Base-by-base conservation (phyloP, 2,329 filamentous ascomycete species). In the Fusarium camptoceras region DNA sequence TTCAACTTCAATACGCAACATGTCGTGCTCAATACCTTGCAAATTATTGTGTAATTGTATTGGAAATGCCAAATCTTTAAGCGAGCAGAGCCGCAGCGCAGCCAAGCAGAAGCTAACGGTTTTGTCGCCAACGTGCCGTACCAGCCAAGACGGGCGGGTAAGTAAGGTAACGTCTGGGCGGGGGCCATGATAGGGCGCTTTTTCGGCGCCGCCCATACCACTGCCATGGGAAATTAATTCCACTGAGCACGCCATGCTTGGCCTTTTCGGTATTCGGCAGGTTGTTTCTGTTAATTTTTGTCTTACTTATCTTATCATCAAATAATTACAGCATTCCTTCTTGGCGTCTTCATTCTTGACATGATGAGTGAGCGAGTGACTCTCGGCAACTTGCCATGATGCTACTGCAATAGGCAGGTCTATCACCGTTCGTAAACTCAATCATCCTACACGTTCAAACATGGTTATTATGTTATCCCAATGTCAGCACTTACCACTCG, bases 11-110 rank as follows among this genome's bases (percentile, higher is more conserved):
- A 37, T 10, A 37, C 34, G 34, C 18, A 37, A n/a, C 22, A 64
- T 71, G 50, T 68, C 68, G 54, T 71, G 50, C 63, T 44, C 48
- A 27, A 53, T 41, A 39, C 59, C 67, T 48, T 24, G 63, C 34
- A 48, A 44, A 10, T 8, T 55, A 27, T 68, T 48, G 25, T 20
- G 37, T 66, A 66, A 50, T 57, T 50, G 15, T 43, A 44, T 31
- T 43, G 24, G 6, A 11, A 20, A 39, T 22, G 34, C 27, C 22
- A 37, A 37, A 10, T 37, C 4, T 10, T 6, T 28, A 28, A 53
- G 34, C 24, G 34, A 53, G 49, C 49, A 53, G 49, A 53, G 49
- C 49, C 49, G 49, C 49, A 53, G 49, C 34, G 49, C 49, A 53
- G 49, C 49, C 49, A 53, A 53, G 49, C 34, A 53, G 49, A 53